Evolutionary conservation across 2,329 filamentous ascomycete species (phyloP).

Genomic region (Metarhizium anisopliae): DNA sequence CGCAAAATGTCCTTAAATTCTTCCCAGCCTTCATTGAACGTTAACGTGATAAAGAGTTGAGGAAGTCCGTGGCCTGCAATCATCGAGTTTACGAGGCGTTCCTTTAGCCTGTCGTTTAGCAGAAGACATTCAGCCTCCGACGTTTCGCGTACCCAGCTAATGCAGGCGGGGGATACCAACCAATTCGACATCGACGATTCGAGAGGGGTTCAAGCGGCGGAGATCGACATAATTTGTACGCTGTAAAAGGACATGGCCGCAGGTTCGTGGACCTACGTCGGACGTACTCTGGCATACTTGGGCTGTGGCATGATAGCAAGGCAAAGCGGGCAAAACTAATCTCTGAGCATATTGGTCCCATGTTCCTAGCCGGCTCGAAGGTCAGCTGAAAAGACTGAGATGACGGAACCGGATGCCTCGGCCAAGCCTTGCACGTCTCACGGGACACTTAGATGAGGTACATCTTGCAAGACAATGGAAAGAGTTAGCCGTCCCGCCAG

Average conservation of each 20-base stretch:
- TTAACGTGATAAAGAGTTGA: too few species aligned
- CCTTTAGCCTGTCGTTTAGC: neutral
- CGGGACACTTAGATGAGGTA: neutral
- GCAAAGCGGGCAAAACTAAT: neutral
- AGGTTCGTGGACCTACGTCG: neutral
- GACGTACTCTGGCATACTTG: neutral
- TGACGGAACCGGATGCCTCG: neutral
- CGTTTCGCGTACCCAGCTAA: neutral
- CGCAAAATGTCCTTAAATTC: too few species aligned
- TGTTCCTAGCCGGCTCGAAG: neutral
- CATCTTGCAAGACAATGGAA: neutral
- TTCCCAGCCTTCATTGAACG: too few species aligned
- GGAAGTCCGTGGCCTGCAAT: too few species aligned
- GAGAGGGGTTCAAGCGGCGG: neutral
- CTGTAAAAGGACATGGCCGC: slow-evolving; percentile 1
- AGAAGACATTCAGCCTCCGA: neutral
- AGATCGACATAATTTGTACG: neutral
- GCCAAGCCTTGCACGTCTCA: neutral
- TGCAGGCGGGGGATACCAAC: neutral
- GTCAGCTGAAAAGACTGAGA: neutral
- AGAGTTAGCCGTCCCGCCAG: too few species aligned
- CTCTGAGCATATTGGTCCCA: neutral
- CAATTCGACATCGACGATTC: neutral
- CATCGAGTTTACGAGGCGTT: too few species aligned
- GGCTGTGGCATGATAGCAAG: neutral